Percentiles rank a stretch among this genome's conserved stretches.
Evolutionary conservation across 140 eudicot genomes (phyloP).

Genomic region (Oenanthe javanica): DNA sequence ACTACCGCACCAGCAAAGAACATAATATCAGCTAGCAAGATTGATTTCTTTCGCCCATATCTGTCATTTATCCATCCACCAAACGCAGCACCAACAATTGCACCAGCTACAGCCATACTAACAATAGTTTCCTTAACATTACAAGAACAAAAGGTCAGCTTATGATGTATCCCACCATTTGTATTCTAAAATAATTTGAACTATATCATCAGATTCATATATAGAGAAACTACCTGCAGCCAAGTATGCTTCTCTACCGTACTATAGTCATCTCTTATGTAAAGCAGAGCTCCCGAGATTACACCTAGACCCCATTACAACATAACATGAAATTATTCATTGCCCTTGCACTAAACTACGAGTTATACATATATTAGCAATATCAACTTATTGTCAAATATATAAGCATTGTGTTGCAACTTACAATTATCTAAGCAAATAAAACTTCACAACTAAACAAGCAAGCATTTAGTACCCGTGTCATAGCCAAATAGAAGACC

Average conservation of each 20-base stretch:
- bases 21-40: constrained; percentile 36
- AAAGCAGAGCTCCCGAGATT: constrained; percentile 80
- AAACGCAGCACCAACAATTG: constrained; percentile 55
- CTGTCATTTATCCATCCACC: constrained; percentile 49
- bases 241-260: constrained; percentile 49
- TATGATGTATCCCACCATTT: background rate
- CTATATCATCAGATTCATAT: background rate
- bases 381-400: background rate
- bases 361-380: background rate
- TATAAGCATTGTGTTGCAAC: background rate
- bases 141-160: background rate
- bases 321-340: background rate
- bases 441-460: background rate
- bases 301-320: constrained; percentile 41
- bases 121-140: constrained; percentile 50
- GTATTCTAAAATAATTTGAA: background rate
- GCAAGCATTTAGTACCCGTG: background rate
- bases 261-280: constrained; percentile 61
- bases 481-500: constrained; percentile 22
- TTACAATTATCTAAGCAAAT: background rate
- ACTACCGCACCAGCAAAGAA: constrained; percentile 47
- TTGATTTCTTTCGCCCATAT: constrained; percentile 42
- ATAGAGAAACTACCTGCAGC: constrained; percentile 34
- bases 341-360: background rate
- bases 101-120: constrained; percentile 67